Conservation (phyloP, 805 yeast genomes). For the Zygosaccharomyces pseudorouxii region DNA sequence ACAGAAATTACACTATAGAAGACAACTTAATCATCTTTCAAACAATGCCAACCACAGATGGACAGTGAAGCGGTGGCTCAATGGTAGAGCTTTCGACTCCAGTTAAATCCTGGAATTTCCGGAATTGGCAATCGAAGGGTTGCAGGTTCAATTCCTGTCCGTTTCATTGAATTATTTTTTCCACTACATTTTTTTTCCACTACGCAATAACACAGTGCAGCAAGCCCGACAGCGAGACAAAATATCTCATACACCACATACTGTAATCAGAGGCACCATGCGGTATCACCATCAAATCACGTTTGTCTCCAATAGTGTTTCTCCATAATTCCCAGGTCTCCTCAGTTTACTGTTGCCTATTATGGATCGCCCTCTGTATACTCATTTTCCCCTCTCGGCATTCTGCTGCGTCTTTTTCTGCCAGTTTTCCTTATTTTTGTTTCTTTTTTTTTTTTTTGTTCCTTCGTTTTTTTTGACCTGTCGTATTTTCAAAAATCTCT, state of each 20-base stretch:
- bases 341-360: background rate
- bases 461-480: background rate
- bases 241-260: background rate
- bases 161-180: conserved; percentile 42
- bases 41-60: background rate
- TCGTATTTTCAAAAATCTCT: background rate
- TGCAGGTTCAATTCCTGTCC: conserved; percentile 76
- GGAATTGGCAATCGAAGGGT: conserved; percentile 52
- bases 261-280: too few species aligned
- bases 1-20: too few species aligned
- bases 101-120: conserved; percentile 32
- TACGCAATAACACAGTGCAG: too few species aligned
- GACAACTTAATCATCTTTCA: too few species aligned
- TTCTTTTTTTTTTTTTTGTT: background rate
- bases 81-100: conserved; percentile 64
- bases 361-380: background rate
- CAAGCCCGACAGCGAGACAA: background rate
- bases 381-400: background rate
- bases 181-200: too few species aligned
- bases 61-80: conserved; percentile 52
- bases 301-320: background rate
- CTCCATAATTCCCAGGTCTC: background rate
- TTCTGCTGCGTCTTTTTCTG: background rate
- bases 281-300: too few species aligned
- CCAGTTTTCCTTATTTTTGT: background rate